A percentile compares a stretch with the other conserved stretches of the same genome.
These are phyloP conservation scores for Prunus kanzakura DNA, from an alignment of 306 rosid species.

Conservation along the genomic window DNA sequence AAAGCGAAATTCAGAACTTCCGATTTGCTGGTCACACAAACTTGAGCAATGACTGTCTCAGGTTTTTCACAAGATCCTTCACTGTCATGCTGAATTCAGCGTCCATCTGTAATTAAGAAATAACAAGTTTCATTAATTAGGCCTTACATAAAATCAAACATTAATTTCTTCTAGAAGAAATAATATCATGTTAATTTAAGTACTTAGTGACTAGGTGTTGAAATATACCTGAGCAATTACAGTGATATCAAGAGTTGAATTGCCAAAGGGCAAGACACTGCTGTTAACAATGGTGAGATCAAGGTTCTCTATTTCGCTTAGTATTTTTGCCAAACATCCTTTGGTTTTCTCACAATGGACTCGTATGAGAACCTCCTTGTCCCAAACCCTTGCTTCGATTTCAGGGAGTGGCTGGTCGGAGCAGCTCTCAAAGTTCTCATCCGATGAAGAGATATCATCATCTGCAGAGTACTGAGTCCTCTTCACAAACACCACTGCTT, in stretches of 20 bases:
- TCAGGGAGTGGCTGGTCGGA: conserved; percentile 44
- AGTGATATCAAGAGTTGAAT: conserved; percentile 54
- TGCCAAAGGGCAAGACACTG: conserved; percentile 61
- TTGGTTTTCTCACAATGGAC: conserved; percentile 56
- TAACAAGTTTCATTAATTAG: neutral
- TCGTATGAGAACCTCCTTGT: conserved; percentile 55
- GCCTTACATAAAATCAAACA: neutral
- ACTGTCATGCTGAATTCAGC: conserved; percentile 44
- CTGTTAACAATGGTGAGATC: conserved; percentile 49
- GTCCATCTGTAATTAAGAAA: conserved; percentile 53
- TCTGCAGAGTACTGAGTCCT: conserved; percentile 37
- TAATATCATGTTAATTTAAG: neutral
- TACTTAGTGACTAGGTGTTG: neutral
- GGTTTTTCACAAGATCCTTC: conserved; percentile 47
- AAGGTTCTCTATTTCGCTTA: conserved; percentile 47
- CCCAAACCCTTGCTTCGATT: conserved; percentile 68
- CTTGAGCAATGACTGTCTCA: conserved; percentile 45
- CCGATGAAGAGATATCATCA: conserved; percentile 32
- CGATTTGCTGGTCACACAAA: neutral
- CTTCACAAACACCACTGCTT: conserved; percentile 45
- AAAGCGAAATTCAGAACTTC: neutral
- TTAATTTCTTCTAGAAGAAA: neutral
- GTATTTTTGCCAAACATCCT: conserved; percentile 33
- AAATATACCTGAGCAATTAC: conserved; percentile 62
- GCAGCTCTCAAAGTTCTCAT: conserved; percentile 27